These are phyloP conservation scores for Galerina marginata DNA, from an alignment of 768 basidiomycete genomes.

Conservation along the genomic window DNA sequence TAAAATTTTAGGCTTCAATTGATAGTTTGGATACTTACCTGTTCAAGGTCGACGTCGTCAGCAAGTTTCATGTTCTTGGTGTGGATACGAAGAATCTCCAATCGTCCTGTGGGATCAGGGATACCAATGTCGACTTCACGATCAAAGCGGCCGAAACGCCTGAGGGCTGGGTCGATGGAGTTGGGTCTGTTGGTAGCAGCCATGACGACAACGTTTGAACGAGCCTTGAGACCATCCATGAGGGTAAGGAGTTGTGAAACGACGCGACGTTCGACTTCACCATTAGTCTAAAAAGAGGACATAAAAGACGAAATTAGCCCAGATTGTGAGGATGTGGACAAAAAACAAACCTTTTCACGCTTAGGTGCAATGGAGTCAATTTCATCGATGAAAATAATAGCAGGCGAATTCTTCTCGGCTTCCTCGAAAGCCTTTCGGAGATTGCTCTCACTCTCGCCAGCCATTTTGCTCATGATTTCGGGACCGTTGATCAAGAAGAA, in stretches of 20 bases:
- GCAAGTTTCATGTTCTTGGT: conserved; percentile 99
- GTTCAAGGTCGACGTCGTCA: conserved; percentile 97
- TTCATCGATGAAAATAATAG: conserved; percentile 99
- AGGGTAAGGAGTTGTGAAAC: conserved; percentile 98
- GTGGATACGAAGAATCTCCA: conserved; percentile 98
- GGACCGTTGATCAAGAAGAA: conserved; percentile 99
- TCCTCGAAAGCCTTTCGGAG: conserved; percentile 98
- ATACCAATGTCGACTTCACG: conserved; percentile 99
- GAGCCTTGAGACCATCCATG: conserved; percentile 98
- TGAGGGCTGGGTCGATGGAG: conserved; percentile 98
- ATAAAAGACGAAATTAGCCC: background rate
- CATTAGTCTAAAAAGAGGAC: conserved; percentile 75
- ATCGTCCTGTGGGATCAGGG: conserved; percentile 97
- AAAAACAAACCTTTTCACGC: conserved; percentile 88
- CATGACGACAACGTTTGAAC: conserved; percentile 99
- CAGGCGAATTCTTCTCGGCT: conserved; percentile 99
- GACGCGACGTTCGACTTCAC: conserved; percentile 99
- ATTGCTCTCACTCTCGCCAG: conserved; percentile 97
- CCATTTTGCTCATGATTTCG: conserved; percentile 99
- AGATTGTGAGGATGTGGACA: background rate
- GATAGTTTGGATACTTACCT: conserved; percentile 48
- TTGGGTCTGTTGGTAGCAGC: conserved; percentile 99
- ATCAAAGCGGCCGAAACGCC: conserved; percentile 99
- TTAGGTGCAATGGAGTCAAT: conserved; percentile 99
- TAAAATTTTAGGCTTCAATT: background rate